A percentile compares a stretch with the other conserved stretches of the same genome.
Evolutionary conservation across 192 early-diverging fungal genomes (phyloP).

Genomic region (Backusella psychrophila): DNA sequence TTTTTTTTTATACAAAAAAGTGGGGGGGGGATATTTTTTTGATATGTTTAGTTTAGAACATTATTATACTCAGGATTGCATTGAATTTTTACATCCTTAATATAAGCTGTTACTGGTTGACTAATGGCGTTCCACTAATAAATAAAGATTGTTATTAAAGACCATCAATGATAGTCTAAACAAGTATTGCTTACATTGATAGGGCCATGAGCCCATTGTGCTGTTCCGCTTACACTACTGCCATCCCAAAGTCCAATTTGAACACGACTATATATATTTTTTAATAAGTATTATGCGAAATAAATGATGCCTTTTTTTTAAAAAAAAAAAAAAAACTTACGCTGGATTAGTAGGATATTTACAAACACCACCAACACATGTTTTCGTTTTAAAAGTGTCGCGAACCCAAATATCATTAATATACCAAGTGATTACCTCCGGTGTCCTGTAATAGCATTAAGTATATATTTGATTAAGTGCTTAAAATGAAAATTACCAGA

Average conservation of each 20-base stretch:
- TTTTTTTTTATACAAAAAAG: constrained; percentile 11
- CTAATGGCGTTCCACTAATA: constrained; percentile 4
- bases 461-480: background rate
- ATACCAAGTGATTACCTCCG: constrained; percentile 44
- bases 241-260: constrained; percentile 56
- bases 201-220: constrained; percentile 33
- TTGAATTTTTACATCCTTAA: constrained; percentile 22
- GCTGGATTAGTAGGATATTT: constrained; percentile 39
- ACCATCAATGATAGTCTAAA: background rate
- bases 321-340: background rate
- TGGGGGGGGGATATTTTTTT: background rate
- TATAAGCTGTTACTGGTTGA: constrained; percentile 11
- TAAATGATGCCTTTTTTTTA: background rate
- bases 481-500: constrained; percentile 33
- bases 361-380: background rate
- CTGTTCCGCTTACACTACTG: constrained; percentile 32
- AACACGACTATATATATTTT: constrained; percentile 20
- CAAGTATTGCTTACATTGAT: constrained; percentile 11
- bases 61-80: constrained; percentile 14
- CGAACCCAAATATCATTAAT: constrained; percentile 40
- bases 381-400: constrained; percentile 9
- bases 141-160: background rate
- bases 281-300: background rate
- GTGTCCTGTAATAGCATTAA: constrained; percentile 12
- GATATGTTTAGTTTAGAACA: background rate